These are phyloP conservation scores for Pythium brassicae DNA, from an alignment of 352 stramenopile species.

Conservation along the genomic window DNA sequence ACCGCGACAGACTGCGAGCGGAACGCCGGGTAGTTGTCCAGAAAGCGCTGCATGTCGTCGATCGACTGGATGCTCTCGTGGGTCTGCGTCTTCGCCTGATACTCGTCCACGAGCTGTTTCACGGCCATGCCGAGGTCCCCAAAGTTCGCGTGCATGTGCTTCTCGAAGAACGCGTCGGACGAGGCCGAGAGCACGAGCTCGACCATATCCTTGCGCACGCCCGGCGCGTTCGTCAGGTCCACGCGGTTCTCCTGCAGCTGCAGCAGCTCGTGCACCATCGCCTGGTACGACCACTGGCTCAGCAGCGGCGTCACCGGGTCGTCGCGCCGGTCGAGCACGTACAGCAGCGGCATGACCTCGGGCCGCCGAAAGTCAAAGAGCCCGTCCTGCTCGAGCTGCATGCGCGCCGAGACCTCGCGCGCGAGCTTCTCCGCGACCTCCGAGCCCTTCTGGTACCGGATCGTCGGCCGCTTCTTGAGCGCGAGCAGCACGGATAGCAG, in stretches of 20 bases:
- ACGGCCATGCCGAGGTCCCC: slow-evolving; percentile 94
- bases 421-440: slow-evolving; percentile 92
- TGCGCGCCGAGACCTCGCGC: slow-evolving; percentile 90
- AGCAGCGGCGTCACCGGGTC: slow-evolving; percentile 99
- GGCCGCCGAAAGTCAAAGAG: slow-evolving; percentile 97
- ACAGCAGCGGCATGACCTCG: slow-evolving; percentile 73
- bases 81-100: slow-evolving; percentile 78
- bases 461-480: slow-evolving; percentile 94
- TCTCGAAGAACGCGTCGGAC: slow-evolving; percentile 96
- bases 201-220: slow-evolving; percentile 95
- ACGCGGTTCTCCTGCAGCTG: slow-evolving; percentile 98
- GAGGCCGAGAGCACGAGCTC: slow-evolving; percentile 96
- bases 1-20: slow-evolving; percentile 95
- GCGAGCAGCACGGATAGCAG: slow-evolving; percentile 93
- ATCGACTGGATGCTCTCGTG: slow-evolving; percentile 86
- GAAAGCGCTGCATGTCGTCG: slow-evolving; percentile 99
- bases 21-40: slow-evolving; percentile 97
- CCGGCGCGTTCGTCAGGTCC: slow-evolving; percentile 91
- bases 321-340: slow-evolving; percentile 97
- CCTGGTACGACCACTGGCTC: slow-evolving; percentile 97
- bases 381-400: slow-evolving; percentile 92
- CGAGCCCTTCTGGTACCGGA: slow-evolving; percentile 94
- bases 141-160: slow-evolving; percentile 98
- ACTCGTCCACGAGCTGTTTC: slow-evolving; percentile 93
- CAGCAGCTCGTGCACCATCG: slow-evolving; percentile 99